Conservation (phyloP, 805 yeast species). For the Candida rishiriensis region DNA sequence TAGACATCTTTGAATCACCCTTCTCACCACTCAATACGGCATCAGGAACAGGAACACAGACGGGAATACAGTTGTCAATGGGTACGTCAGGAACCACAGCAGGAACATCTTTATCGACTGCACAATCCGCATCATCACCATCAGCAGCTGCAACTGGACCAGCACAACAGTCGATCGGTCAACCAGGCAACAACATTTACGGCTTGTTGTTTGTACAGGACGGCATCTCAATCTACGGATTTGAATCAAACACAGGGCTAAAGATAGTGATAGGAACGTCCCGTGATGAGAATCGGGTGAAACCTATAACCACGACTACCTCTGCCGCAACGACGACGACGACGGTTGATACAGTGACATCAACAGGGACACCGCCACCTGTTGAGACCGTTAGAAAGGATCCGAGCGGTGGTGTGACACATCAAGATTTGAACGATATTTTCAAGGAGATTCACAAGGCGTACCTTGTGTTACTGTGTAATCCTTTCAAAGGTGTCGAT, state of each 20-base stretch:
- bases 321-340: too few relatives aligned
- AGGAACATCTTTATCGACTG: not conserved
- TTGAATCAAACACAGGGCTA: slow-evolving; percentile 63
- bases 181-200: slow-evolving; percentile 31
- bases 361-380: slow-evolving; percentile 8
- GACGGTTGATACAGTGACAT: not conserved
- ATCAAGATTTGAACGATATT: slow-evolving; percentile 15
- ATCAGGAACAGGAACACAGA: slow-evolving; percentile 9
- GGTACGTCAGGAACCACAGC: not conserved
- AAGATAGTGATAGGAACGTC: slow-evolving; percentile 58
- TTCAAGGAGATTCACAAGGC: slow-evolving; percentile 46
- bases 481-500: slow-evolving; percentile 50
- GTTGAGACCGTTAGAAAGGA: too few relatives aligned
- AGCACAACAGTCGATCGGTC: not conserved
- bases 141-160: not conserved
- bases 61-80: slow-evolving; percentile 15
- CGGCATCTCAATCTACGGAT: slow-evolving; percentile 62
- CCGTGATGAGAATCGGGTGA: slow-evolving; percentile 28
- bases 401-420: too few relatives aligned
- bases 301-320: not conserved
- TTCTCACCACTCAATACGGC: slow-evolving; percentile 32
- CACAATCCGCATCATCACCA: not conserved
- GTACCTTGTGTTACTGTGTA: slow-evolving; percentile 53
- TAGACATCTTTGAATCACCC: slow-evolving; percentile 60
- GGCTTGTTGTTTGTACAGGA: slow-evolving; percentile 61